Evolutionary conservation across 2,329 filamentous ascomycete genomes (phyloP), one percentile per base, ranked within the genome.

Genomic region (Alternaria triticina): DNA sequence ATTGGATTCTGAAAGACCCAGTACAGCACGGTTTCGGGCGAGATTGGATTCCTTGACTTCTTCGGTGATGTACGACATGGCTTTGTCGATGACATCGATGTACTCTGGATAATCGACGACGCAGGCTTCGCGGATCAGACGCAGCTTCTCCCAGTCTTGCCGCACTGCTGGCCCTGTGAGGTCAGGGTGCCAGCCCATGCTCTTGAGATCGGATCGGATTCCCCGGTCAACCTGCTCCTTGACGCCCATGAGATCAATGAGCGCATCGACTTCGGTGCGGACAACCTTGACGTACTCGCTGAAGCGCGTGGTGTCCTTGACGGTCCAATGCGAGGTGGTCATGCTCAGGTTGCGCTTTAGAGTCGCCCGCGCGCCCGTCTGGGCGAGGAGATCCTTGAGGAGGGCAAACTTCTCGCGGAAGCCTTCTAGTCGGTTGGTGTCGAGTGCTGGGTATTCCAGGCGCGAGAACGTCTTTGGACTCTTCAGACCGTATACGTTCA

Each of bases 151-250:
- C 77, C 74, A 78, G 40, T 80, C 78, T 22, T 74, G 68, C 43
- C 71, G 67, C 6, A 79, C 72, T 11, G 72, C 49, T 11, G 74
- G 70, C 0, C 73, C 73, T 10, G 78, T 77, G 9, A 81, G 74
- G 56, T 84, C 82, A 3, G 83, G 76, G 68, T 84, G 83, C 83
- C 83, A 84, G n/a, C 81, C 83, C 71, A 84, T 81, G 12, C 79
- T 77, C 40, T 79, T 78, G 59, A 84, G 83, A 55, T 84, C 83
- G 64, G 80, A 79, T 36, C 78, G 75, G 70, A 82, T 81, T 12
- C 78, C 82, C 12, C 80, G 71, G 66, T 84, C 82, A 1, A 84
- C 79, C 44, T 79, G 74, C 51, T 83, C 80, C 65, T 82, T 80
- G 23, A 82, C 79, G 44, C 76, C 81, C 67, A 83, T 72, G 33